Evolutionary conservation across 441 rosid genomes (phyloP).

Genomic region (Populus tomentosa): DNA sequence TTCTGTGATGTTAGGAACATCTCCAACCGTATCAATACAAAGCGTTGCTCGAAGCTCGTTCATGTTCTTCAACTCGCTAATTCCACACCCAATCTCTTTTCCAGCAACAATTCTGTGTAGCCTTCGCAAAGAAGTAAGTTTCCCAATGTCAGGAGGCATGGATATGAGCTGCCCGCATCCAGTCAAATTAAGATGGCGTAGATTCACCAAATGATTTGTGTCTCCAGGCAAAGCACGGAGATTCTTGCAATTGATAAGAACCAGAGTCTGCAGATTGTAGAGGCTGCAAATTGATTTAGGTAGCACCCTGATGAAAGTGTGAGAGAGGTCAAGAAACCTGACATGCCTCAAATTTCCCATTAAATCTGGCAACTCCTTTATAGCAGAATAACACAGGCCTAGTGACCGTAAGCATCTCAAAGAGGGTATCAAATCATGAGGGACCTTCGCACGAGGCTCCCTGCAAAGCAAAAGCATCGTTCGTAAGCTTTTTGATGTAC

Average conservation of each 20-base stretch:
- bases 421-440: slow-evolving; percentile 14
- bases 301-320: slow-evolving; percentile 16
- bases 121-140: slow-evolving; percentile 17
- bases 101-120: slow-evolving; percentile 25
- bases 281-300: slow-evolving; percentile 29
- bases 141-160: slow-evolving; percentile 27
- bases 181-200: slow-evolving; percentile 20
- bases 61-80: slow-evolving; percentile 26
- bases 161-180: slow-evolving; percentile 15
- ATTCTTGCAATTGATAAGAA: slow-evolving; percentile 20
- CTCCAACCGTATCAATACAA: slow-evolving; percentile 24
- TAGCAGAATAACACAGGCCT: slow-evolving; percentile 6
- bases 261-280: slow-evolving; percentile 30
- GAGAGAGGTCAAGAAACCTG: slow-evolving; percentile 31
- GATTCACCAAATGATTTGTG: slow-evolving; percentile 22
- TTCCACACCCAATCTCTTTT: slow-evolving; percentile 14
- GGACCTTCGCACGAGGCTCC: slow-evolving; percentile 1
- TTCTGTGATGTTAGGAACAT: slow-evolving; percentile 10
- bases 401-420: slow-evolving; percentile 7
- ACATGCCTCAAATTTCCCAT: slow-evolving; percentile 26
- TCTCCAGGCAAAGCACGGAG: slow-evolving; percentile 18
- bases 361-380: slow-evolving; percentile 17
- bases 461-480: slow-evolving; percentile 22
- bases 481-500: background rate
- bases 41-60: slow-evolving; percentile 26